Evolutionary conservation across 2,329 filamentous ascomycete species (phyloP).

Genomic region (Sarocladium strictum): DNA sequence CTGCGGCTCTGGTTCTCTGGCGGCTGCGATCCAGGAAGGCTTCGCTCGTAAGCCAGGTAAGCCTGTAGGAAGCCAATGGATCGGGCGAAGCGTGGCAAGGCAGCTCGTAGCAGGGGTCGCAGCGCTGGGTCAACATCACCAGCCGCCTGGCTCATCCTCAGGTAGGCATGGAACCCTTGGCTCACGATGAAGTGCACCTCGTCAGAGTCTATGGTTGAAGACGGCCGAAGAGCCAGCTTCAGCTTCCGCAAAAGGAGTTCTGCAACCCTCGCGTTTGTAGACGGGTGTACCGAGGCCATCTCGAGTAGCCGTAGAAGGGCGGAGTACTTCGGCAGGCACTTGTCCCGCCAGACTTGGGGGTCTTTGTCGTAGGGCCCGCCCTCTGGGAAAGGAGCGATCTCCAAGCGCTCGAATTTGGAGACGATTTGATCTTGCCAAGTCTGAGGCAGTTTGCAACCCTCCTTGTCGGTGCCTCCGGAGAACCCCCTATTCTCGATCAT

Average conservation of each 20-base stretch:
- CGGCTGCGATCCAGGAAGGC: neutral
- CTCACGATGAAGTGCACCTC: slow-evolving; percentile 69
- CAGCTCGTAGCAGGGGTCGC: slow-evolving; percentile 60
- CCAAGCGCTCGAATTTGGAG: slow-evolving; percentile 60
- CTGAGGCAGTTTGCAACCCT: slow-evolving; percentile 52
- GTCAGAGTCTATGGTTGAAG: slow-evolving; percentile 51
- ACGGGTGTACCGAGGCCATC: slow-evolving; percentile 57
- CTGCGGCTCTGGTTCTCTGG: slow-evolving; percentile 21
- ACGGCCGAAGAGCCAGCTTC: slow-evolving; percentile 57
- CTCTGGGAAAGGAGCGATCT: slow-evolving; percentile 59
- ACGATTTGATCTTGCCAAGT: slow-evolving; percentile 70
- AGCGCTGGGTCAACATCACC: slow-evolving; percentile 53
- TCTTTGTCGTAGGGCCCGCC: slow-evolving; percentile 57
- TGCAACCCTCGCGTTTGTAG: slow-evolving; percentile 59
- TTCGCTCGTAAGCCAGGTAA: slow-evolving; percentile 49
- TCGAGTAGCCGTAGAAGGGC: slow-evolving; percentile 59
- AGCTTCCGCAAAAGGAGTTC: slow-evolving; percentile 61
- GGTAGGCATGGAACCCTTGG: slow-evolving; percentile 67
- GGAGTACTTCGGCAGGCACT: slow-evolving; percentile 62
- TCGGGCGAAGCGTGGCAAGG: slow-evolving; percentile 59
- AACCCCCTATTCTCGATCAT: slow-evolving; percentile 54
- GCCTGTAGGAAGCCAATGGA: slow-evolving; percentile 61
- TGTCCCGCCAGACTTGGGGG: slow-evolving; percentile 54
- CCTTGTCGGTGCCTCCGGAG: slow-evolving; percentile 43
- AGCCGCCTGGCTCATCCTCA: slow-evolving; percentile 57